Evolutionary conservation across 345 rosid genomes (phyloP).

Genomic region (Salix viminalis): DNA sequence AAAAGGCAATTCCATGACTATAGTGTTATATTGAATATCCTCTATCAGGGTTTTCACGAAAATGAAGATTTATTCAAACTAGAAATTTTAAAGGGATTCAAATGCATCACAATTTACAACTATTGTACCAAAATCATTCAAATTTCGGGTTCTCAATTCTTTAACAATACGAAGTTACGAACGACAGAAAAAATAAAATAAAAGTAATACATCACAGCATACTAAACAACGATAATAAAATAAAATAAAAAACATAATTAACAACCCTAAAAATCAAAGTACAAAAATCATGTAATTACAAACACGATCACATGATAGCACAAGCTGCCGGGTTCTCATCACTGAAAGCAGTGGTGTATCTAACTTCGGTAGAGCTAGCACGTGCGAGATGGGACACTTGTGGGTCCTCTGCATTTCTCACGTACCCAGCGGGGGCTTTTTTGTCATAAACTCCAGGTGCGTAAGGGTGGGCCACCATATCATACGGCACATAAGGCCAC

Average conservation of each 20-base stretch:
- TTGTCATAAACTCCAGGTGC: conserved; percentile 84
- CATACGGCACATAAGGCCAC: conserved; percentile 94
- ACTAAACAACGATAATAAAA: background rate
- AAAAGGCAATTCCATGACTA: too few species aligned
- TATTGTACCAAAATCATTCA: background rate
- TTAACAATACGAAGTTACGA: background rate
- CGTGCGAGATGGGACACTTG: conserved; percentile 64
- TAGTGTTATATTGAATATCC: too few species aligned
- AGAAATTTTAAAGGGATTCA: too few species aligned
- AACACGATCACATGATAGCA: conserved; percentile 48
- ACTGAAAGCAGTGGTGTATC: conserved; percentile 94
- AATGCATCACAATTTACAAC: background rate
- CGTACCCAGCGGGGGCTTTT: conserved; percentile 88
- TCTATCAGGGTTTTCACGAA: background rate
- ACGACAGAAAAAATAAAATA: background rate
- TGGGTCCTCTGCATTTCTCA: conserved; percentile 62
- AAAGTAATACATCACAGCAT: background rate
- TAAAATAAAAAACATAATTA: background rate
- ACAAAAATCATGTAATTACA: background rate
- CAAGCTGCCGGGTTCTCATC: conserved; percentile 80
- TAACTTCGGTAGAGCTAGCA: conserved; percentile 91
- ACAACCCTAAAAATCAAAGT: background rate
- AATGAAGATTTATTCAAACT: background rate
- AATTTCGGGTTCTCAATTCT: background rate
- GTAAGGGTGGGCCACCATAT: conserved; percentile 81